Conservation (phyloP, 75 land plant species). For the Pinus taeda region DNA sequence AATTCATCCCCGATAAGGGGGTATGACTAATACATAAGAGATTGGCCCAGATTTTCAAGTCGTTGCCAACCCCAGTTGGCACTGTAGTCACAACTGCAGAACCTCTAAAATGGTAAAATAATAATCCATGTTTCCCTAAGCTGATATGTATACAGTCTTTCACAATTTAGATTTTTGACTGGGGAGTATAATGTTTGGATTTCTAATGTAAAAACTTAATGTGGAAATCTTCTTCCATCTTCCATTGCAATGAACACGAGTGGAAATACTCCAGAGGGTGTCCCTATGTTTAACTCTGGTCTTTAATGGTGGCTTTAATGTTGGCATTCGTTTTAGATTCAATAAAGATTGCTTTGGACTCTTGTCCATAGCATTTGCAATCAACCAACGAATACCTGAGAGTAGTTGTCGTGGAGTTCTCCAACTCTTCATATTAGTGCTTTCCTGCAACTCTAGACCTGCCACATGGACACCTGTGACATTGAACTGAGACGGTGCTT, state of each 20-base stretch:
- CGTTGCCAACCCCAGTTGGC: too few relatives aligned
- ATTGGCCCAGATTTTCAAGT: too few relatives aligned
- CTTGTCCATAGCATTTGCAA: slow-evolving; percentile 33
- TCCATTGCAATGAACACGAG: slow-evolving; percentile 13
- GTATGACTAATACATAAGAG: too few relatives aligned
- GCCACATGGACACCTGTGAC: slow-evolving; percentile 24
- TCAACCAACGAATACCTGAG: slow-evolving; percentile 32
- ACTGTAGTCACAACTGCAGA: too few relatives aligned
- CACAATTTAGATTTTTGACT: background rate
- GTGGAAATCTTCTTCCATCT: background rate
- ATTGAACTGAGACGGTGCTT: slow-evolving; percentile 8
- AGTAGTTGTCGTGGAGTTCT: slow-evolving; percentile 18
- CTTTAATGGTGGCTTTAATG: background rate
- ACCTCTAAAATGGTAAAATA: too few relatives aligned
- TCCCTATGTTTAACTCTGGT: slow-evolving; percentile 18
- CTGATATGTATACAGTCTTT: too few relatives aligned
- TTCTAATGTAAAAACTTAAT: slow-evolving; percentile 12
- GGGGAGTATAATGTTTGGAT: slow-evolving; percentile 21
- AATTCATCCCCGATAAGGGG: too few relatives aligned
- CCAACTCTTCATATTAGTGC: slow-evolving; percentile 3
- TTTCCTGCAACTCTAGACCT: slow-evolving; percentile 17
- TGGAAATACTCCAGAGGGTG: slow-evolving; percentile 27
- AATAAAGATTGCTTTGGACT: slow-evolving; percentile 13
- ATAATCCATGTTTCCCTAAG: too few relatives aligned
- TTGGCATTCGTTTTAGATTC: background rate